These are phyloP conservation scores for Syzygium syzygioides DNA, from an alignment of 441 rosid genomes.

Conservation along the genomic window DNA sequence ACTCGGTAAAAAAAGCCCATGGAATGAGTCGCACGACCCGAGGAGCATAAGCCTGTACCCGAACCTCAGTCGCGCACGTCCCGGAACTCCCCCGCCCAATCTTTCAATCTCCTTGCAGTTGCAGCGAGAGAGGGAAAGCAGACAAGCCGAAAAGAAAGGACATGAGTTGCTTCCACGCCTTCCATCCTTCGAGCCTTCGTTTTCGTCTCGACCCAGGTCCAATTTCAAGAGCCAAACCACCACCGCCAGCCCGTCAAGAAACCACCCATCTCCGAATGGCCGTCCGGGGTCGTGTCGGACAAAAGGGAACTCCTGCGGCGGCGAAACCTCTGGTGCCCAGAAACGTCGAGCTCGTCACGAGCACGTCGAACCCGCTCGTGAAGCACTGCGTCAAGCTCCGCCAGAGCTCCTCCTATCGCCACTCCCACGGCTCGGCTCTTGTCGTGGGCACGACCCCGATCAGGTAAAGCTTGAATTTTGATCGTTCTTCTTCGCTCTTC, in stretches of 20 bases:
- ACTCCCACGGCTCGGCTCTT: constrained; percentile 62
- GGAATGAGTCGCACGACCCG: no score
- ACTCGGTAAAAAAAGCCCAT: no score
- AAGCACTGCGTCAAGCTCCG: constrained; percentile 88
- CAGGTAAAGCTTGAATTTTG: constrained; percentile 29
- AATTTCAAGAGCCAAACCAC: background rate
- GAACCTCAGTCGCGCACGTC: background rate
- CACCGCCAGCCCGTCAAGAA: background rate
- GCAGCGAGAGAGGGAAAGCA: background rate
- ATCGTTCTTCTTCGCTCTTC: background rate
- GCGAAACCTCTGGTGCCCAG: background rate
- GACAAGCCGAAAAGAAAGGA: background rate
- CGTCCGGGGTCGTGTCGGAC: background rate
- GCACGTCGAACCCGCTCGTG: constrained; percentile 77
- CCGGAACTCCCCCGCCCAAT: background rate
- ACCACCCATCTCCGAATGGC: background rate
- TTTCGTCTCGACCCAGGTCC: background rate
- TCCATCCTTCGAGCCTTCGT: background rate
- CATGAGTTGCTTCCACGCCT: background rate
- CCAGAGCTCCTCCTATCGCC: constrained; percentile 73
- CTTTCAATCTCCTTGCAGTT: background rate
- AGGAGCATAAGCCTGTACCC: background rate
- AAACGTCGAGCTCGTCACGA: constrained; percentile 42
- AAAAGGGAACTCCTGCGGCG: background rate
- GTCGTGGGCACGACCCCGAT: constrained; percentile 78